These are phyloP conservation scores for Populus deltoides DNA, from an alignment of 345 rosid genomes.

Conservation along the genomic window DNA sequence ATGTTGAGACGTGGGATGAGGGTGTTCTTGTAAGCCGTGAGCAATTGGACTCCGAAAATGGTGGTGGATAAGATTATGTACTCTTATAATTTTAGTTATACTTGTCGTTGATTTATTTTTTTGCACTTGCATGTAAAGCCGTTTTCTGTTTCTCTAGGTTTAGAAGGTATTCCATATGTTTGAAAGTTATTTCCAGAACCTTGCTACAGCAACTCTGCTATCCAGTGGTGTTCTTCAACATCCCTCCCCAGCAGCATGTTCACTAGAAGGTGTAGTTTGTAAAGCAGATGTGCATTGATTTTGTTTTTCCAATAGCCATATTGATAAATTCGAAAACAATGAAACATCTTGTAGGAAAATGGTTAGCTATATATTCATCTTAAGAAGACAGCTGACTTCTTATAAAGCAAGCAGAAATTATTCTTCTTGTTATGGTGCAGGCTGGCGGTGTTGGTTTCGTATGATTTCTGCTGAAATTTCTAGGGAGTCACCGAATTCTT, in stretches of 20 bases:
- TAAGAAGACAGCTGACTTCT: neutral
- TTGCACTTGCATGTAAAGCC: neutral
- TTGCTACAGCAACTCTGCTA: neutral
- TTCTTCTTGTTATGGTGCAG: neutral
- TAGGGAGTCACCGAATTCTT: neutral
- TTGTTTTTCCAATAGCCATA: too few relatives aligned
- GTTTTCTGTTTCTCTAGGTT: neutral
- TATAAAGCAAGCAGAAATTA: neutral
- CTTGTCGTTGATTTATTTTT: neutral
- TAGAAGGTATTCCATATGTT: neutral
- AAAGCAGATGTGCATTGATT: neutral
- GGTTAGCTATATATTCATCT: too few relatives aligned
- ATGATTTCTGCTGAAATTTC: neutral
- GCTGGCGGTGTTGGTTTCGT: neutral
- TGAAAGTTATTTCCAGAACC: neutral
- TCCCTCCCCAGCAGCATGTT: neutral
- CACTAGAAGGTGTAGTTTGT: neutral
- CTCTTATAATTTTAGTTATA: neutral
- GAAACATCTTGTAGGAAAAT: too few relatives aligned
- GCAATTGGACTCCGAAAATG: conserved; percentile 42
- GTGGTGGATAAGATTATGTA: neutral
- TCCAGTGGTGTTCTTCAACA: neutral
- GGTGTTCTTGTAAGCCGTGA: conserved; percentile 59
- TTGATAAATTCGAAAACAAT: too few relatives aligned
- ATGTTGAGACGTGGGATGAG: conserved; percentile 68